These are phyloP conservation scores for Hanseniaspora guilliermondii DNA, from an alignment of 805 yeast genomes.

Conservation along the genomic window DNA sequence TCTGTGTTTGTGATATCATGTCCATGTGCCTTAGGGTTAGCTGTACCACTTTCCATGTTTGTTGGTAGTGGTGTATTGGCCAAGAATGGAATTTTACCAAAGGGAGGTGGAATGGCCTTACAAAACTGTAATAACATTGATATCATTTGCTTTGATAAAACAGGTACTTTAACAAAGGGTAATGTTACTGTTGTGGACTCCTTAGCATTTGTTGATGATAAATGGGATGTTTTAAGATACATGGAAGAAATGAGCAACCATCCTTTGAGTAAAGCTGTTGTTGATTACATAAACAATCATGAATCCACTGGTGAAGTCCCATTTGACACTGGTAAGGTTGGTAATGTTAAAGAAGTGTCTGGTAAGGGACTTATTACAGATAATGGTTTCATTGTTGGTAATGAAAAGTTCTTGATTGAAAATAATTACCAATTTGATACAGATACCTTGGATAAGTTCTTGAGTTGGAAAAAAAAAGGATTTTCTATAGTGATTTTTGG, in stretches of 20 bases:
- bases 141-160: conserved; percentile 63
- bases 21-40: conserved; percentile 76
- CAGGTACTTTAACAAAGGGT: conserved; percentile 60
- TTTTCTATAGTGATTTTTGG: conserved; percentile 54
- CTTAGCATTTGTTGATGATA: neutral
- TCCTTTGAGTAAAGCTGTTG: conserved; percentile 53
- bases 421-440: conserved; percentile 31
- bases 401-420: conserved; percentile 46
- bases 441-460: conserved; percentile 28
- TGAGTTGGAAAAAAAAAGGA: conserved; percentile 48
- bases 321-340: conserved; percentile 5
- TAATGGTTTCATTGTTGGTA: conserved; percentile 39
- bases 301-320: neutral
- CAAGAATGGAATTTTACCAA: conserved; percentile 57
- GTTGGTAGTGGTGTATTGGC: conserved; percentile 75
- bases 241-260: conserved; percentile 55
- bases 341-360: conserved; percentile 32
- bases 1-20: conserved; percentile 75
- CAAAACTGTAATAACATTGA: conserved; percentile 59
- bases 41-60: conserved; percentile 73
- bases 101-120: conserved; percentile 74
- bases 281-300: conserved; percentile 26
- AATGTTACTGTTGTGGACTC: conserved; percentile 32
- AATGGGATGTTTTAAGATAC: conserved; percentile 12
- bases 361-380: conserved; percentile 42